Percentiles rank a stretch among this genome's conserved stretches.
phyloP scores from a whole-genome alignment of 768 basidiomycete species.

The Russula dissimulans region DNA sequence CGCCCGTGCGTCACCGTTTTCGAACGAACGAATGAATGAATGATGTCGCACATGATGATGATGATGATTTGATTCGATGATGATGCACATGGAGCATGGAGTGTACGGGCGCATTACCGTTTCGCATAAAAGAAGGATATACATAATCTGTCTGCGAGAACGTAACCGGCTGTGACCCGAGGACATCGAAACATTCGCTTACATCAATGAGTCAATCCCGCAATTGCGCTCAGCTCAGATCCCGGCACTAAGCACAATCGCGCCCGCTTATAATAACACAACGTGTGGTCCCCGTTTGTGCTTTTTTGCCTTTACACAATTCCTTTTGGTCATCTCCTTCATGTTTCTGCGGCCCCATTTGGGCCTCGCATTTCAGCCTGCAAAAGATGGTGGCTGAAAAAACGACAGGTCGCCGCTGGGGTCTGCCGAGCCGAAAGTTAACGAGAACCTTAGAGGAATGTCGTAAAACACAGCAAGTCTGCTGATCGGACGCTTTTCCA shows the following conservation, averaged over 20 bases:
- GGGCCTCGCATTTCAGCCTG: not conserved
- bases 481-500: conserved; percentile 3
- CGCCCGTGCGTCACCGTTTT: too few relatives aligned
- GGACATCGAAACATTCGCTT: not conserved
- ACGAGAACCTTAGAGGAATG: not conserved
- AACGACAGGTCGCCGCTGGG: not conserved
- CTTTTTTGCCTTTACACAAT: too few relatives aligned
- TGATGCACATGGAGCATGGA: too few relatives aligned
- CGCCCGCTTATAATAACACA: too few relatives aligned
- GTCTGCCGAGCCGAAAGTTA: not conserved
- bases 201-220: not conserved
- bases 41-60: too few relatives aligned
- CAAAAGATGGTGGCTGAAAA: conserved; percentile 8
- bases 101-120: too few relatives aligned
- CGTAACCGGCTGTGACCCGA: not conserved
- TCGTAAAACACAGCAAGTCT: not conserved
- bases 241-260: not conserved
- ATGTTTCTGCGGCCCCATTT: too few relatives aligned
- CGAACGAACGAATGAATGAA: too few relatives aligned
- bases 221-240: not conserved
- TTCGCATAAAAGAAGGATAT: too few relatives aligned
- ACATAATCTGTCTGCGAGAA: too few relatives aligned
- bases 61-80: too few relatives aligned
- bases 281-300: not conserved
- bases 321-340: too few relatives aligned